phyloP scores from a whole-genome alignment of 1,284 basidiomycete species.

The Crucibulum parvulum region DNA sequence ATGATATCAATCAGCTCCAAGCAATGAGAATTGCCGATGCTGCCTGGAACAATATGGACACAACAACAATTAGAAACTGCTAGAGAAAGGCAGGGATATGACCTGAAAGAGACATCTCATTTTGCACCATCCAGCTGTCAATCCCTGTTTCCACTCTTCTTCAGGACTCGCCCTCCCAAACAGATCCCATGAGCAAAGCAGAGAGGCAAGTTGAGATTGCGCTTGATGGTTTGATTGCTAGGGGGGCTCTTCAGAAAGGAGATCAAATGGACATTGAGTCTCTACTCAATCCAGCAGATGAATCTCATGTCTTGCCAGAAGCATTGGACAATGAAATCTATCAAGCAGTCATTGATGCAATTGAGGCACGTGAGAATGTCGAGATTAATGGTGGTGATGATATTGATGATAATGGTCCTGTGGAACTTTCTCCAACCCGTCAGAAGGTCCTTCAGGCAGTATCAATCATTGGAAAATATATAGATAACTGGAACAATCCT shows the following conservation, averaged over 20 bases:
- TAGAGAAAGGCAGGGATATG: conserved; percentile 2
- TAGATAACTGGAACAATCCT: too few relatives aligned
- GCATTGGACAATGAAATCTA: conserved; percentile 20
- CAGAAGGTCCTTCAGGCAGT: background rate
- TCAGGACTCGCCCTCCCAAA: background rate
- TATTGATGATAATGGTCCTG: conserved; percentile 7
- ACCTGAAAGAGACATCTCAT: background rate
- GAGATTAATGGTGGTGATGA: conserved; percentile 20
- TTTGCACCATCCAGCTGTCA: background rate
- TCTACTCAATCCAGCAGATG: conserved; percentile 10
- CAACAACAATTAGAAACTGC: conserved; percentile 1
- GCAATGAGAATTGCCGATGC: background rate
- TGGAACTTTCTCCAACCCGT: conserved; percentile 8
- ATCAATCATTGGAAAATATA: background rate
- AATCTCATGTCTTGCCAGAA: conserved; percentile 16
- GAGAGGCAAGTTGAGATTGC: conserved; percentile 13
- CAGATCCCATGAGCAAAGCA: conserved; percentile 5
- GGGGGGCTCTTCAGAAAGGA: conserved; percentile 10
- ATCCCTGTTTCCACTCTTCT: conserved; percentile 2
- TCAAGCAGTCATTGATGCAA: conserved; percentile 20
- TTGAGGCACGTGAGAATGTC: conserved; percentile 15
- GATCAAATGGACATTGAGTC: background rate
- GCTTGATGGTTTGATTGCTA: conserved; percentile 14
- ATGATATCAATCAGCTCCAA: conserved; percentile 34
- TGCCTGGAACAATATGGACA: background rate